These are phyloP conservation scores for Mycena venus DNA, from an alignment of 768 basidiomycete genomes.

Conservation along the genomic window DNA sequence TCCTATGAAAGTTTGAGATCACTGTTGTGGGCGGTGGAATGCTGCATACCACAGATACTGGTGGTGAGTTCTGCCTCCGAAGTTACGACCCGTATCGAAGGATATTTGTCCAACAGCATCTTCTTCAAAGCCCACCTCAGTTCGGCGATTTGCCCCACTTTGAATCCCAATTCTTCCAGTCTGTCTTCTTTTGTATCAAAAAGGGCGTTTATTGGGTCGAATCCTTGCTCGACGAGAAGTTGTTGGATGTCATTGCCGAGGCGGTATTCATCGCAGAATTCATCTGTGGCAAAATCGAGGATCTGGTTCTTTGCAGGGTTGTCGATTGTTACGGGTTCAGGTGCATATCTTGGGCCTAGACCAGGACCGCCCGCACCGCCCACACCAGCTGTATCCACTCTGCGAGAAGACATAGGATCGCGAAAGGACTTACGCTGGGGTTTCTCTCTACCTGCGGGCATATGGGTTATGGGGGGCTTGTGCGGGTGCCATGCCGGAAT, in stretches of 20 bases:
- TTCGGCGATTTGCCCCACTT: background rate
- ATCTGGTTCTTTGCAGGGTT: background rate
- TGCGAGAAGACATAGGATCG: too few species aligned
- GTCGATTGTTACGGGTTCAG: background rate
- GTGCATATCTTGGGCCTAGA: background rate
- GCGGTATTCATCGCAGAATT: background rate
- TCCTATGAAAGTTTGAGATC: background rate
- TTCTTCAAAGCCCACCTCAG: background rate
- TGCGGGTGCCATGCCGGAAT: too few species aligned
- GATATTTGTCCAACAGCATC: background rate
- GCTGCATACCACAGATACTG: background rate
- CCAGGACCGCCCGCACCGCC: background rate
- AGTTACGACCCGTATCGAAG: background rate
- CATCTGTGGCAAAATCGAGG: background rate
- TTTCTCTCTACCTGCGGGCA: too few species aligned
- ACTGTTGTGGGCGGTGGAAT: background rate
- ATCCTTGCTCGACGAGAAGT: background rate
- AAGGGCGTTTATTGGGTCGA: background rate
- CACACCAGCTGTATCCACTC: background rate
- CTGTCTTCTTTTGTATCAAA: background rate
- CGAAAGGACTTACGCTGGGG: too few species aligned
- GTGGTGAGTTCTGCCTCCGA: background rate
- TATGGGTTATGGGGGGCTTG: too few species aligned
- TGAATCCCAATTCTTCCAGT: background rate
- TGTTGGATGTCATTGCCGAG: background rate